A percentile compares a stretch with the other conserved stretches of the same genome.
These are phyloP conservation scores for Arbutus unedo DNA, from an alignment of 148 eudicot species.

Conservation along the genomic window DNA sequence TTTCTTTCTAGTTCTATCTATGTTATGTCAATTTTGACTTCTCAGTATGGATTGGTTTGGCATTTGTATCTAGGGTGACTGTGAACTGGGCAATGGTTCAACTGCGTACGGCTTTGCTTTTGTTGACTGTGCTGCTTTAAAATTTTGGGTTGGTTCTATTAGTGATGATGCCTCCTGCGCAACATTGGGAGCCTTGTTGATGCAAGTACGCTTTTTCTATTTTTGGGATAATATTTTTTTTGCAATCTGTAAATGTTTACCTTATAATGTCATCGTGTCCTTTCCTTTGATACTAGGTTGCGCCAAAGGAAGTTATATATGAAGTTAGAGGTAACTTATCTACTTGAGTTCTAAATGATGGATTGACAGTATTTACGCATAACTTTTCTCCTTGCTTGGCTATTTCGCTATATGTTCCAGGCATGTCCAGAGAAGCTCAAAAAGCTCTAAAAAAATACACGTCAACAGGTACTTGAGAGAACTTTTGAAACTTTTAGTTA, in stretches of 20 bases:
- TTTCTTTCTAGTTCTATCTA: background rate
- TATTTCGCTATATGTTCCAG: conserved; percentile 32
- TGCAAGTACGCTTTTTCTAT: conserved; percentile 64
- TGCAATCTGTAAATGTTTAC: background rate
- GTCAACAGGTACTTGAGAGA: conserved; percentile 46
- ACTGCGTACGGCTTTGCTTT: conserved; percentile 81
- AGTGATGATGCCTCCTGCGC: conserved; percentile 87
- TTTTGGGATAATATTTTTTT: background rate
- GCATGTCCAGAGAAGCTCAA: conserved; percentile 79
- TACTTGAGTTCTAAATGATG: background rate
- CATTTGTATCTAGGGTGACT: conserved; percentile 44
- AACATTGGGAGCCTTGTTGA: conserved; percentile 86
- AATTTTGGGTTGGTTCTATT: conserved; percentile 88
- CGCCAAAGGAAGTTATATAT: conserved; percentile 90
- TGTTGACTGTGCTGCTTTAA: conserved; percentile 92
- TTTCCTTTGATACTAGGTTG: conserved; percentile 49
- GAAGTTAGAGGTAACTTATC: conserved; percentile 56
- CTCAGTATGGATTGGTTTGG: background rate
- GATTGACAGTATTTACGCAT: background rate
- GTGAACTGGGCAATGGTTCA: conserved; percentile 49
- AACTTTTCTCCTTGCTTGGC: background rate
- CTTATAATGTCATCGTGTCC: background rate
- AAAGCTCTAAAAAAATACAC: conserved; percentile 82
- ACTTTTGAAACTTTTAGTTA: background rate
- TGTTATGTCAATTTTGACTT: background rate